Evolutionary conservation across 2,329 filamentous ascomycete species (phyloP), one percentile per base, ranked within the genome.

Genomic region (Ophiostoma triangulosporum): DNA sequence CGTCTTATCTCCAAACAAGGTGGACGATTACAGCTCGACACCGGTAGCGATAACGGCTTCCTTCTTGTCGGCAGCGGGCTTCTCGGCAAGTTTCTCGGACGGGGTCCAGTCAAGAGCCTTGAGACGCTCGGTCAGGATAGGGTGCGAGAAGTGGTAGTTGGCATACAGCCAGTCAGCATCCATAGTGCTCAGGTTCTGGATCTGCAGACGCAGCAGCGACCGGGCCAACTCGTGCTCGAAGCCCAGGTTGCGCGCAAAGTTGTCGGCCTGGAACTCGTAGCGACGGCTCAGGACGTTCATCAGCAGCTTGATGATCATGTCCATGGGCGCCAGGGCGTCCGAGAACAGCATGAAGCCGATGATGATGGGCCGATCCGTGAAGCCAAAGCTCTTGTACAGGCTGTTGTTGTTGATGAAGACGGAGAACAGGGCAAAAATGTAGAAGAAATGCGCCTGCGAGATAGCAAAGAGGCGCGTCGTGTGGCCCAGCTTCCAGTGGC

Each of bases 131-230:
- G 90, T 86, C 60, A 98, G 74, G 60, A 97, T 96, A 1, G 93
- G 93, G 70, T 98, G 93, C 24, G 91, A 96, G 76, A 94, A 96
- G 73, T 98, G 90, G 75, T 97, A 98, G 70, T 85, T 94, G 52
- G 93, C 93, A 69, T 95, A 98, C 78, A 96, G 82, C 86, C 87
- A 95, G 70, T 98, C 94, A 27, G 93, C 93, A 63, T 98, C 93
- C 91, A 98, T 97, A 57, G 88, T 94, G 70, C 88, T 95, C 61
- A 98, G 77, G 66, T 98, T 98, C 74, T 97, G 90, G 64, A 96
- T 88, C 71, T 98, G 94, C 51, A 98, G 85, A 74, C 96, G 96
- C 72, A 98, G 89, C 58, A 98, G 79, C 22, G 88, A 93, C 58
- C 81, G 76, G 43, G 90, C 88, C 51, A 98, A 82, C 68, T 96